Conservation (phyloP, 2,329 filamentous ascomycete species). For the Waltergamsia citrina region DNA sequence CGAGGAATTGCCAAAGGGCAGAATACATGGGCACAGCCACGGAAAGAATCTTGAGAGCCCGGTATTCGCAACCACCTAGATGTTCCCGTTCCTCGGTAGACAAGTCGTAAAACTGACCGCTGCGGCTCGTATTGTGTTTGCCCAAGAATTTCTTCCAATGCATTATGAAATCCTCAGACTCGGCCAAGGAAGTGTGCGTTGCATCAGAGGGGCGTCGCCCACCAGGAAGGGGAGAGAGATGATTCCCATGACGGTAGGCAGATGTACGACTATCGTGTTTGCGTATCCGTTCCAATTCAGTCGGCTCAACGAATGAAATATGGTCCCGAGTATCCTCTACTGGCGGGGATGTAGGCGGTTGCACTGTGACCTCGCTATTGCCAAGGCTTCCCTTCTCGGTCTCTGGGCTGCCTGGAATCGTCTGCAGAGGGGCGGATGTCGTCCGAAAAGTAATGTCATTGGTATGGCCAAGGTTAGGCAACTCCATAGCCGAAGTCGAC, state of each 20-base stretch:
- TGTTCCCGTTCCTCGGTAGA: constrained; percentile 42
- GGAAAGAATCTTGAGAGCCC: constrained; percentile 49
- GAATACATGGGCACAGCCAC: constrained; percentile 53
- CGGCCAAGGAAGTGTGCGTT: constrained; percentile 10
- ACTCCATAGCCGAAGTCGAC: too few species aligned
- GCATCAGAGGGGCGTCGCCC: constrained; percentile 10
- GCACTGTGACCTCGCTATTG: neutral
- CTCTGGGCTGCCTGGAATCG: neutral
- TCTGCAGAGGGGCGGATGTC: neutral
- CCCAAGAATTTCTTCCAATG: constrained; percentile 24
- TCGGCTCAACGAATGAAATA: constrained; percentile 7
- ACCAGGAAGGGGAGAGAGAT: neutral
- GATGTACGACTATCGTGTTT: constrained; percentile 4
- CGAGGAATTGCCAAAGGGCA: constrained; percentile 47
- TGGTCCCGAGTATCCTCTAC: constrained; percentile 7
- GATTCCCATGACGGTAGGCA: constrained; percentile 10
- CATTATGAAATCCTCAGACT: constrained; percentile 15
- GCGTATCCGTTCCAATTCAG: neutral
- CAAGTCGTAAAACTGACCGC: constrained; percentile 45
- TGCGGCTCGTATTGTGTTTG: constrained; percentile 32
- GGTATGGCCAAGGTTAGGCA: too few species aligned
- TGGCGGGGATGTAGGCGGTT: neutral
- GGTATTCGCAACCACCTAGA: constrained; percentile 55
- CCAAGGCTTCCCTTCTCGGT: too few species aligned
- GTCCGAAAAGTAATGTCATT: too few species aligned